A percentile compares a stretch with the other conserved stretches of the same genome.
Conservation (phyloP, 208 protist genomes). For the Perkinsela sp. region DNA sequence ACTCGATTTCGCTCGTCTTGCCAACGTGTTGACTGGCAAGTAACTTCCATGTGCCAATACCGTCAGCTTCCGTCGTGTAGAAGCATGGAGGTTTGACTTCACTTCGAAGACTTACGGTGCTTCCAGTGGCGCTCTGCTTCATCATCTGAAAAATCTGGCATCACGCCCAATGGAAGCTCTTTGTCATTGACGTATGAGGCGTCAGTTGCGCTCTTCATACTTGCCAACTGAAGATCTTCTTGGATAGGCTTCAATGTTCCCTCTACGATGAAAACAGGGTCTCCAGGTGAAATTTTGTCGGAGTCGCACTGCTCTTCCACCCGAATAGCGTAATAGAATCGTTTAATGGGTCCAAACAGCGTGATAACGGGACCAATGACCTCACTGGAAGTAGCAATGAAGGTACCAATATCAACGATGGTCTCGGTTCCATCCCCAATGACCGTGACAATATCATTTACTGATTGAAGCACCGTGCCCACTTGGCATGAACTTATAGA, state of each 20-base stretch:
- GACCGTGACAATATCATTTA: neutral
- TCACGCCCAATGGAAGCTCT: conserved; percentile 32
- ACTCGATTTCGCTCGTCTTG: no score
- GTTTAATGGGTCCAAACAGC: neutral
- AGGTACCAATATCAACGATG: neutral
- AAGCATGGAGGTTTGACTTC: no score
- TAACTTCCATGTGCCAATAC: no score
- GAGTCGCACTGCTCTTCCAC: neutral
- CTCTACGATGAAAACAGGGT: neutral
- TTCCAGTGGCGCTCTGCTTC: conserved; percentile 50
- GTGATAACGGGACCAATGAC: neutral
- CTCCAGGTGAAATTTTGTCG: neutral
- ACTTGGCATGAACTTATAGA: no score
- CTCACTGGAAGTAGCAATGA: neutral
- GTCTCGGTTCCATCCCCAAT: neutral
- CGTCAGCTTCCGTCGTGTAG: no score
- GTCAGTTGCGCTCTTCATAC: conserved; percentile 18
- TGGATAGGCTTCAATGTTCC: neutral
- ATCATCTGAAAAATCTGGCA: conserved; percentile 55
- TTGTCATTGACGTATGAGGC: conserved; percentile 60
- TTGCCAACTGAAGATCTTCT: neutral
- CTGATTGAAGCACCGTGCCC: neutral
- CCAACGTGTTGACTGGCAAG: no score
- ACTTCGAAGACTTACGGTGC: conserved; percentile 4
- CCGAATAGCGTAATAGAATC: neutral